Percentiles rank a stretch among this genome's conserved stretches.
phyloP scores from a whole-genome alignment of 208 protist genomes.

The Wallacemonas sp. region DNA sequence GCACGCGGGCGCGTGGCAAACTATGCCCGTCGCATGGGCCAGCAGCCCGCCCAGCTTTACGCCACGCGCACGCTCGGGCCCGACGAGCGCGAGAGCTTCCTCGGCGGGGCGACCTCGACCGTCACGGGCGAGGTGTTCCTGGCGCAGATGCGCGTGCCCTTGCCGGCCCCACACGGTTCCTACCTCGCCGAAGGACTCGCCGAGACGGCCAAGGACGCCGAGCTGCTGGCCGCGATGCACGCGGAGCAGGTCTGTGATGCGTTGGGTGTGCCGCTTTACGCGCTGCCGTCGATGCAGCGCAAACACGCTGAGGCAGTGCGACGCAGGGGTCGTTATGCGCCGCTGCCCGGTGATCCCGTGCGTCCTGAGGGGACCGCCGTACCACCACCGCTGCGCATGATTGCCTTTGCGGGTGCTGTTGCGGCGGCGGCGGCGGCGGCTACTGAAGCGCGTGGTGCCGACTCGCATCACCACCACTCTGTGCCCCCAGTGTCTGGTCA shows the following conservation, averaged over 20 bases:
- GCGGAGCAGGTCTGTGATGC: conserved; percentile 77
- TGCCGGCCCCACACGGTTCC: conserved; percentile 60
- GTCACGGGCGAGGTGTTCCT: conserved; percentile 30
- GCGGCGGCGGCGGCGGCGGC: neutral
- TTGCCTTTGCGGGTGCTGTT: conserved; percentile 13
- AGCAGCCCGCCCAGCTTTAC: conserved; percentile 37
- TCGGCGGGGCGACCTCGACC: conserved; percentile 19
- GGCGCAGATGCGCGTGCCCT: conserved; percentile 40
- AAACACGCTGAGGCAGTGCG: conserved; percentile 63
- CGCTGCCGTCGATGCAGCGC: conserved; percentile 60
- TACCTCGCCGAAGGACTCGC: conserved; percentile 72
- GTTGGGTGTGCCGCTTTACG: conserved; percentile 69
- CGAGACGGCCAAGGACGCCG: conserved; percentile 65
- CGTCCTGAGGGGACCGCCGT: conserved; percentile 55
- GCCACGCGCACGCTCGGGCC: conserved; percentile 17
- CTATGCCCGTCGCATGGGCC: conserved; percentile 69
- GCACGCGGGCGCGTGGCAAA: conserved; percentile 70
- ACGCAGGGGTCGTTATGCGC: conserved; percentile 59
- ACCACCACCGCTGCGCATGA: conserved; percentile 72
- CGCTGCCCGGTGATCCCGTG: conserved; percentile 66
- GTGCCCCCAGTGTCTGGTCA: too few relatives aligned
- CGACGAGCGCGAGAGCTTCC: conserved; percentile 9
- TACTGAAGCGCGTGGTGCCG: too few relatives aligned
- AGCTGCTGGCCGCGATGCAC: conserved; percentile 85
- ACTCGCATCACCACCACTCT: too few relatives aligned